phyloP scores from a whole-genome alignment of 163 green algal genomes.

The Chlamydomonas reinhardtii region DNA sequence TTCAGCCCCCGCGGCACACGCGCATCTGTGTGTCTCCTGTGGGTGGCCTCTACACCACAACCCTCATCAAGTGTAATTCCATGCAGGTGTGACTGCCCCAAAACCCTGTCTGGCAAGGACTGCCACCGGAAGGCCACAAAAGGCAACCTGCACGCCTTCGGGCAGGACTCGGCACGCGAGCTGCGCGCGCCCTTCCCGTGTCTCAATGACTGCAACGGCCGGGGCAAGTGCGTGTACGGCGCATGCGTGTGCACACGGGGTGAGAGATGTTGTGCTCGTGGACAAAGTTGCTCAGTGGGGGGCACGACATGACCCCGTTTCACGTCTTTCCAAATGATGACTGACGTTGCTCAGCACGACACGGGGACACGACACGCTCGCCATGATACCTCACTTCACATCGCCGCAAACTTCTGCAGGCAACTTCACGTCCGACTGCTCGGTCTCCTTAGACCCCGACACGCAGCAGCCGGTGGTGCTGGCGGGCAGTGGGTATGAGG shows the following conservation, averaged over 20 bases:
- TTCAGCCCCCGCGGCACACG: no score
- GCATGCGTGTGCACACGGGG: neutral
- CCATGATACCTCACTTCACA: no score
- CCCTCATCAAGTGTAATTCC: no score
- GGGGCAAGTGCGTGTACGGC: neutral
- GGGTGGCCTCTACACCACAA: no score
- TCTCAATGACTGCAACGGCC: slow-evolving; percentile 30
- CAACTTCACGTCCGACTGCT: slow-evolving; percentile 28
- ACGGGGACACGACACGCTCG: no score
- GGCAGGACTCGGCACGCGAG: neutral
- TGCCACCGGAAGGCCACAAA: neutral
- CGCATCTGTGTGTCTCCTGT: no score
- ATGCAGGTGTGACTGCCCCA: slow-evolving; percentile 9
- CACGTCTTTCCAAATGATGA: no score
- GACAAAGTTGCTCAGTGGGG: neutral
- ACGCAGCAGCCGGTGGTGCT: slow-evolving; percentile 19
- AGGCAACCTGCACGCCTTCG: neutral
- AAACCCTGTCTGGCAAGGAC: neutral
- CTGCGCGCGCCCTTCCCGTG: neutral
- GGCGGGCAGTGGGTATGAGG: slow-evolving; percentile 24
- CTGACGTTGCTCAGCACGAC: no score
- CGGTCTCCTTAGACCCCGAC: neutral
- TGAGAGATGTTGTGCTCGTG: neutral
- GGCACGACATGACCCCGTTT: no score
- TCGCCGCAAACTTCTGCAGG: neutral